Percentiles rank a stretch among this genome's conserved stretches.
These are phyloP conservation scores for Acanthamoeba royreba DNA, from an alignment of 208 protist genomes.

Conservation along the genomic window DNA sequence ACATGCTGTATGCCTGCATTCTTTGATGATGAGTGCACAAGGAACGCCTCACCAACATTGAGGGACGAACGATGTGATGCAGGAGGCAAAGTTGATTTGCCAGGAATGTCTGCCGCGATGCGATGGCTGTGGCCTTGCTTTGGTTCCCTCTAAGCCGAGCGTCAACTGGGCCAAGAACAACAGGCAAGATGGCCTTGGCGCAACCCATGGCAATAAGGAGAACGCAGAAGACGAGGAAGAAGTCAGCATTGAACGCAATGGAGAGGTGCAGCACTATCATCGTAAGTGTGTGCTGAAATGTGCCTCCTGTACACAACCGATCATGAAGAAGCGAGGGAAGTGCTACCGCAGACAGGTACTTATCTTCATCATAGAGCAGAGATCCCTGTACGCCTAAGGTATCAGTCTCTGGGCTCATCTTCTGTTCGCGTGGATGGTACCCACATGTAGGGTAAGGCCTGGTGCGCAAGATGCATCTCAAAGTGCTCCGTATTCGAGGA, in stretches of 20 bases:
- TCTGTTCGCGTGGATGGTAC: not conserved
- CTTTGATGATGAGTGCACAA: not conserved
- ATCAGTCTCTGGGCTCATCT: not conserved
- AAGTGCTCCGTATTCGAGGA: slow-evolving; percentile 24
- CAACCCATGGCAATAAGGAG: not conserved
- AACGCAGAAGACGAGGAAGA: not conserved
- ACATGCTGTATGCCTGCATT: no score
- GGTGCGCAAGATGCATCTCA: not conserved
- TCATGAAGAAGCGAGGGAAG: not conserved
- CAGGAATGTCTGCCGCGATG: not conserved
- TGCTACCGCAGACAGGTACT: not conserved
- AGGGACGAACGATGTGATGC: not conserved
- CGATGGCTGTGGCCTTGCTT: not conserved
- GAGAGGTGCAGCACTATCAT: not conserved
- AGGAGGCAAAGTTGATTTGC: not conserved
- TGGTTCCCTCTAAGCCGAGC: not conserved
- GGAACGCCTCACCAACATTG: not conserved
- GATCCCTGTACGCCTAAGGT: not conserved
- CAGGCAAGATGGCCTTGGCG: not conserved
- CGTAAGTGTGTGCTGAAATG: not conserved
- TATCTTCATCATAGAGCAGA: not conserved
- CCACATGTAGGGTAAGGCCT: not conserved
- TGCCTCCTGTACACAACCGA: not conserved
- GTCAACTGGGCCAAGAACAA: not conserved
- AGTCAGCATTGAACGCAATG: not conserved